Conservation (phyloP, 2,329 filamentous ascomycete species). For the Ascosphaera apis region DNA sequence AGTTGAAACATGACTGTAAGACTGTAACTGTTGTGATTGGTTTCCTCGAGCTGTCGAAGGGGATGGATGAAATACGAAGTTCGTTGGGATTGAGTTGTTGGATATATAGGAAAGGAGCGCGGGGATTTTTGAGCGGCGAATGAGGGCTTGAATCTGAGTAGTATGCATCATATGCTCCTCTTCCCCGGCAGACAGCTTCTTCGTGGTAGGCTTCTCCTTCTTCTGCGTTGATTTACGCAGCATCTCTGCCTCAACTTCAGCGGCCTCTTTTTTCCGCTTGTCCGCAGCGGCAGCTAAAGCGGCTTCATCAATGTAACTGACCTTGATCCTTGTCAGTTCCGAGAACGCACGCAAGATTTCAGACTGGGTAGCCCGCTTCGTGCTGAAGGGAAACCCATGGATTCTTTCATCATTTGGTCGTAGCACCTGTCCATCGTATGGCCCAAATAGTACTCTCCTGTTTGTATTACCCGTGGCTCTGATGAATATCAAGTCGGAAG, state of each 20-base stretch:
- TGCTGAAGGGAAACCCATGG: slow-evolving; percentile 81
- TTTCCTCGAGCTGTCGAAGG: slow-evolving; percentile 16
- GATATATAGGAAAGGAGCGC: slow-evolving; percentile 65
- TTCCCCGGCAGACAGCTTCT: slow-evolving; percentile 56
- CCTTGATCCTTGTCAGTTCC: slow-evolving; percentile 75
- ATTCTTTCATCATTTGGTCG: slow-evolving; percentile 56
- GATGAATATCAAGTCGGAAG: slow-evolving; percentile 65
- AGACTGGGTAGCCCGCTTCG: slow-evolving; percentile 70
- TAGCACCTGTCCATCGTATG: slow-evolving; percentile 73
- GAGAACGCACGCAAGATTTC: slow-evolving; percentile 90
- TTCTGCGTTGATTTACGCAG: slow-evolving; percentile 6
- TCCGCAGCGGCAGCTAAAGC: slow-evolving; percentile 29
- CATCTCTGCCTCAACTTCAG: slow-evolving; percentile 1
- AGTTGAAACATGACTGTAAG: slow-evolving; percentile 60
- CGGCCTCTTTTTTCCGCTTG: slow-evolving; percentile 21
- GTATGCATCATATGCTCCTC: slow-evolving; percentile 67
- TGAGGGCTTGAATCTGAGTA: slow-evolving; percentile 65
- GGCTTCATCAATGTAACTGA: slow-evolving; percentile 51
- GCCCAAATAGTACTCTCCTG: slow-evolving; percentile 65
- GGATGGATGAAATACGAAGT: slow-evolving; percentile 53
- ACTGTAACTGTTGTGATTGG: slow-evolving; percentile 15
- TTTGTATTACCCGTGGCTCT: slow-evolving; percentile 76
- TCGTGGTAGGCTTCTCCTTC: slow-evolving; percentile 13
- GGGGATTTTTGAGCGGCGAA: slow-evolving; percentile 74
- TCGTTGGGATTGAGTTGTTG: slow-evolving; percentile 44